Conservation (phyloP, 257 asterid species). For the Solanum corneliomulleri region DNA sequence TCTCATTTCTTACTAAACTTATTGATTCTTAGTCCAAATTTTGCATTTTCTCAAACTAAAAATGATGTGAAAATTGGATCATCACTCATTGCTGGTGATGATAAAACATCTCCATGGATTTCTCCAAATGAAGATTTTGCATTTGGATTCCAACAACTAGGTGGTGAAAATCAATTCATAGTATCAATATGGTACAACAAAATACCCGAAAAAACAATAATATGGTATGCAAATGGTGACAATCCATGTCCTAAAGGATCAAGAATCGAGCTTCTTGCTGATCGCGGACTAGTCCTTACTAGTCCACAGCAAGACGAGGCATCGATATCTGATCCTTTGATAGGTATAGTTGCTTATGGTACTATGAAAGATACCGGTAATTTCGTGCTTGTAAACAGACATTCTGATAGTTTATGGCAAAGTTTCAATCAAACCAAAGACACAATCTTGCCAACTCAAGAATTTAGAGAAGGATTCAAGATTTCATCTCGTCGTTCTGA, state of each 20-base stretch:
- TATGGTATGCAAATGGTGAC: slow-evolving; percentile 21
- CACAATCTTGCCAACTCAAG: slow-evolving; percentile 30
- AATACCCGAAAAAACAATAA: slow-evolving; percentile 23
- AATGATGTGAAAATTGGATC: not conserved
- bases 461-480: not conserved
- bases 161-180: slow-evolving; percentile 12
- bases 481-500: slow-evolving; percentile 21
- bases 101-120: slow-evolving; percentile 12
- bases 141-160: slow-evolving; percentile 23
- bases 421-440: slow-evolving; percentile 19
- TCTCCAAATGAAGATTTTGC: slow-evolving; percentile 33
- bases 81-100: slow-evolving; percentile 7
- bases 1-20: not conserved
- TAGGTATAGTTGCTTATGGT: slow-evolving; percentile 10
- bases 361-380: slow-evolving; percentile 32
- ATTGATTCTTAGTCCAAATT: not conserved
- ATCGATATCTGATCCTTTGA: not conserved
- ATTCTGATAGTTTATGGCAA: slow-evolving; percentile 15
- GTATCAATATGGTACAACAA: slow-evolving; percentile 31
- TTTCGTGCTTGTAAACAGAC: slow-evolving; percentile 6
- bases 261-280: slow-evolving; percentile 11
- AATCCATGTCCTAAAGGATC: slow-evolving; percentile 19
- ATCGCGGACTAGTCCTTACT: slow-evolving; percentile 15
- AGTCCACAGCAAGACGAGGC: not conserved
- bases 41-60: not conserved